Evolutionary conservation across 305 asterid species (phyloP), one percentile per base, ranked within the genome.

Genomic region (Rubia tinctorum): DNA sequence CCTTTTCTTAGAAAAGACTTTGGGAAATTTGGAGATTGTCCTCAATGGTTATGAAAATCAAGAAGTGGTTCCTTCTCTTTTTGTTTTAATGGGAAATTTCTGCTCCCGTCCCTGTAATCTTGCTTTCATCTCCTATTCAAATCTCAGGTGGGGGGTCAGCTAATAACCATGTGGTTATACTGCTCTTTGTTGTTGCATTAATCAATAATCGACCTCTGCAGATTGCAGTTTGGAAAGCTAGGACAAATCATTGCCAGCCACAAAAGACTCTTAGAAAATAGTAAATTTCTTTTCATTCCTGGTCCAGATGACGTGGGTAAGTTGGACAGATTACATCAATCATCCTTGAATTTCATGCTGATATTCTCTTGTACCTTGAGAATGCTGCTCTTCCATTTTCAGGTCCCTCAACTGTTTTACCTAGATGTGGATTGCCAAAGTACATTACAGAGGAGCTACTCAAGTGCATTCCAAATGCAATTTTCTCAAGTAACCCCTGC

Each of bases 41-140:
- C 89, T 95, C 83, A 76, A 77, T 85, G 98, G 93, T 79, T 94
- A 86, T 23, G 97, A 90, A 77, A 89, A 88, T 75, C 93, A 80
- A 68, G 83, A 80, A 62, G 95, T 92, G 69, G 89, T 89, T 78
- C 99, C 99, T 27, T 94, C 98, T 67, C 88, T 94, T 66, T 94
- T 94, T 78, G 90, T 90, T 84, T 89, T 92, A 83, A 94, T 94
- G 99, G 99, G 99, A 76, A 94, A 94, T 83, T 92, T 94, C 84
- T 90, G 93, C 74, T 94, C 98, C 65, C 91, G 63, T 76, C 99
- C 99, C 25, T 94, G 96, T 77, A 91, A 94, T 83, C 85, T 94
- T 76, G 84, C 97, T 55, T 94, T 94, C 81, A 87, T 76, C 82
- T 92, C 97, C 68, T 90, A 86, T 79, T 87, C 96, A 34, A 86